A percentile compares a stretch with the other conserved stretches of the same genome.
These are phyloP conservation scores for Dryadomyces quercus-mongolicae DNA, from an alignment of 2,329 filamentous ascomycete genomes.

Conservation along the genomic window DNA sequence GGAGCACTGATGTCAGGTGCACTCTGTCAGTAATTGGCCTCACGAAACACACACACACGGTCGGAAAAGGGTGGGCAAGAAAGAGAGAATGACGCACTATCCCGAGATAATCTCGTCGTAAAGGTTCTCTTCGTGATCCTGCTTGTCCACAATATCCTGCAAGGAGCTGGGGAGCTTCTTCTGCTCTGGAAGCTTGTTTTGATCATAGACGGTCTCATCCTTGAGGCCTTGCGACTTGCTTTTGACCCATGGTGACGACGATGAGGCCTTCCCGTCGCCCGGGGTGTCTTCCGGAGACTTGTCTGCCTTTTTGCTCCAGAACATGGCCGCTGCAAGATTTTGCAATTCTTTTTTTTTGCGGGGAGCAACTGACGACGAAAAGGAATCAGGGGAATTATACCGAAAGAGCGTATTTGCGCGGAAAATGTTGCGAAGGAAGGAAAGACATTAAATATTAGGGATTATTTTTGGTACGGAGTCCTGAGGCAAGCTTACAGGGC, in stretches of 20 bases:
- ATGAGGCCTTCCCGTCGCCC: constrained; percentile 17
- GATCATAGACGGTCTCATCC: constrained; percentile 21
- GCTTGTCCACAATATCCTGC: constrained; percentile 45
- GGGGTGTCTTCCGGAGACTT: constrained; percentile 10
- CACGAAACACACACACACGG: too few relatives aligned
- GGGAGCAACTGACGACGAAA: too few relatives aligned
- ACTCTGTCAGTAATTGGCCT: neutral
- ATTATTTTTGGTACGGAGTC: too few relatives aligned
- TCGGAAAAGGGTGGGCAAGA: too few relatives aligned
- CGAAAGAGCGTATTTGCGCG: too few relatives aligned
- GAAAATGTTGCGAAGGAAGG: too few relatives aligned
- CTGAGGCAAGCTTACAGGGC: neutral
- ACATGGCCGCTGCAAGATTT: constrained; percentile 19
- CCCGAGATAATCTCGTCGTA: constrained; percentile 69
- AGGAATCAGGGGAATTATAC: too few relatives aligned
- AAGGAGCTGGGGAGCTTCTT: constrained; percentile 42
- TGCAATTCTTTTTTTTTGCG: neutral
- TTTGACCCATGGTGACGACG: neutral
- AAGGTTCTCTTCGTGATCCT: constrained; percentile 56
- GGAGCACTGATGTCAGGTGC: constrained; percentile 36
- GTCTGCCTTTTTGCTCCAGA: constrained; percentile 25
- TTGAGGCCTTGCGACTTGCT: constrained; percentile 2
- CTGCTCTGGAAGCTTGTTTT: constrained; percentile 32
- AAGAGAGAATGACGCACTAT: constrained; percentile 36
- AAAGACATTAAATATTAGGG: too few relatives aligned